A percentile compares a stretch with the other conserved stretches of the same genome.
phyloP scores from a whole-genome alignment of 306 rosid genomes.

The Citrullus colocynthis region DNA sequence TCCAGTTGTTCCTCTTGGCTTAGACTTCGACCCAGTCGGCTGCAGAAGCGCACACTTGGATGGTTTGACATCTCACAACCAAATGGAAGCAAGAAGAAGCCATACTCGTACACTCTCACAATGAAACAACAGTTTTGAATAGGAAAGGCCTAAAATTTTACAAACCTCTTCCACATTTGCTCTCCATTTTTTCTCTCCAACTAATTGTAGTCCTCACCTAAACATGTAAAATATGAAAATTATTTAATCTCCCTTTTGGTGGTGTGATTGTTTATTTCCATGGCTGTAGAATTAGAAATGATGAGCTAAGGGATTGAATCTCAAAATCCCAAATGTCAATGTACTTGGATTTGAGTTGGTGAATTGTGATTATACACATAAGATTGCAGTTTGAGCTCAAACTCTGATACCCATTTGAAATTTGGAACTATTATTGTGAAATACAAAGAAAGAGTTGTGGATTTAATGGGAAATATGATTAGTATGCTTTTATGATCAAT shows the following conservation, averaged over 20 bases:
- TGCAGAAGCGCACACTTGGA: slow-evolving; percentile 67
- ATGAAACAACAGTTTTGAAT: slow-evolving; percentile 28
- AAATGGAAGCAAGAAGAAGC: slow-evolving; percentile 30
- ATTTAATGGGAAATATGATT: background rate
- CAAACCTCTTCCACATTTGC: background rate
- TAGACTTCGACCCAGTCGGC: slow-evolving; percentile 54
- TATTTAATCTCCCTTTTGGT: background rate
- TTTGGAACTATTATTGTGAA: background rate
- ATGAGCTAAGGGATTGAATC: background rate
- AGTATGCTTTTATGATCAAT: background rate
- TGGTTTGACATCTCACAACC: slow-evolving; percentile 34
- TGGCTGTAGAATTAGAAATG: background rate
- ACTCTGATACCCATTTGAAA: background rate
- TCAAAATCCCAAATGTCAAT: background rate
- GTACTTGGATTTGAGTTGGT: background rate
- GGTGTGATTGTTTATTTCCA: background rate
- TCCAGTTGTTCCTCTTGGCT: slow-evolving; percentile 39
- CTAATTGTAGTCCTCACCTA: background rate
- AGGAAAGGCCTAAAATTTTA: background rate
- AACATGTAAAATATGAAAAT: background rate
- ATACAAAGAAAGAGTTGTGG: background rate
- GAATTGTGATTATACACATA: background rate
- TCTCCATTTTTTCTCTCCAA: background rate
- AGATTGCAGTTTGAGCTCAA: background rate
- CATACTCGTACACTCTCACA: slow-evolving; percentile 82